phyloP scores from a whole-genome alignment of 2,329 filamentous ascomycete species.

The Aspergillus fructus region DNA sequence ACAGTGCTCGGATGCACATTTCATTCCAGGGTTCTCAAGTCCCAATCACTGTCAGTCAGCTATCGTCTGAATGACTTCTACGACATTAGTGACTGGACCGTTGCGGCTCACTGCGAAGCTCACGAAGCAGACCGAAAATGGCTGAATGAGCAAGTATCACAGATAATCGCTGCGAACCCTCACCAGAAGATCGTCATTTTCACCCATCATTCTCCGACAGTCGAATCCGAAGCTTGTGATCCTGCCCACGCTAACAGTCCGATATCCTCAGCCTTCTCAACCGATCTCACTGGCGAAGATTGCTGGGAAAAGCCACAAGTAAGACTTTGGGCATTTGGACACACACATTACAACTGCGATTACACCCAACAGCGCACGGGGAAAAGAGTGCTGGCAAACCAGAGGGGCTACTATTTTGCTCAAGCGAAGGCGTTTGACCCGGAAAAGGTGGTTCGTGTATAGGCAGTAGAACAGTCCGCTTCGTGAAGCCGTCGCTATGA shows the following conservation, averaged over 20 bases:
- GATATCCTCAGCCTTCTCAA: constrained; percentile 42
- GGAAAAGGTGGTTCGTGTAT: constrained; percentile 26
- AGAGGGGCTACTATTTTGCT: constrained; percentile 43
- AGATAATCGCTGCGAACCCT: constrained; percentile 30
- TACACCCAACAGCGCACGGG: constrained; percentile 32
- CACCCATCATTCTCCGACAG: constrained; percentile 40
- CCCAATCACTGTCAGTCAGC: constrained; percentile 40
- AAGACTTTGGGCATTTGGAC: constrained; percentile 49
- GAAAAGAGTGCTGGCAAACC: constrained; percentile 42
- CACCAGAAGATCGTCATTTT: constrained; percentile 38
- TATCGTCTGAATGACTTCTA: constrained; percentile 55
- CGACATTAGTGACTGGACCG: constrained; percentile 40
- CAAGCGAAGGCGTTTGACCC: constrained; percentile 38
- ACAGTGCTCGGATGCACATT: constrained; percentile 51
- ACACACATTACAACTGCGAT: constrained; percentile 50
- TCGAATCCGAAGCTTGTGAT: constrained; percentile 27
- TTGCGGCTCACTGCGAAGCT: constrained; percentile 30
- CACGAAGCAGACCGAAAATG: constrained; percentile 37
- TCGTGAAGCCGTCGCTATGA: no score
- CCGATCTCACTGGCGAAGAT: constrained; percentile 38
- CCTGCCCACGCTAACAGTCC: constrained; percentile 33
- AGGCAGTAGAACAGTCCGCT: background rate
- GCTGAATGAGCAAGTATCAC: constrained; percentile 40
- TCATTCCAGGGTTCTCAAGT: constrained; percentile 48
- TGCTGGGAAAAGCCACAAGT: constrained; percentile 43